Conservation (phyloP, 768 basidiomycete genomes). For the Russula sp. region DNA sequence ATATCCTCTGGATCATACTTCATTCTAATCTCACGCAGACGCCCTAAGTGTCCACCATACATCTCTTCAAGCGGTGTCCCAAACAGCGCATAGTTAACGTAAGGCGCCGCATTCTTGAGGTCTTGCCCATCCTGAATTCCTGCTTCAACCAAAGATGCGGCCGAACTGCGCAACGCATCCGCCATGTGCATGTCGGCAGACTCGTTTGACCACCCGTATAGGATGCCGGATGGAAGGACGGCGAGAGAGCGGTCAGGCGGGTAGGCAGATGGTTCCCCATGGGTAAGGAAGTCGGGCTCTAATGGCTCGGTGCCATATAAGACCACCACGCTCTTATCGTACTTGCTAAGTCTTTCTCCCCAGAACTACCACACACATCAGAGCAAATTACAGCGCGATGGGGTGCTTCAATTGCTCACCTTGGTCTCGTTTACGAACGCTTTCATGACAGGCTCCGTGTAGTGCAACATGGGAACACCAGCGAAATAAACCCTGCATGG, state of each 20-base stretch:
- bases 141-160: background rate
- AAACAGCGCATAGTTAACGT: slow-evolving; percentile 55
- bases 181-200: slow-evolving; percentile 31
- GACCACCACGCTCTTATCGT: slow-evolving; percentile 37
- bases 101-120: slow-evolving; percentile 38
- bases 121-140: slow-evolving; percentile 9
- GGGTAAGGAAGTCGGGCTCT: slow-evolving; percentile 9
- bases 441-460: slow-evolving; percentile 4
- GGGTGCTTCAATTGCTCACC: background rate
- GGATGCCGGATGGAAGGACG: slow-evolving; percentile 19
- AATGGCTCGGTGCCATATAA: slow-evolving; percentile 33
- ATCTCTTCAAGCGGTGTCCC: slow-evolving; percentile 46
- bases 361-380: slow-evolving; percentile 35
- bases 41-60: slow-evolving; percentile 45
- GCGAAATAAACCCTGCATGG: slow-evolving; percentile 16
- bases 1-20: slow-evolving; percentile 42
- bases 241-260: slow-evolving; percentile 20
- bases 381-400: background rate
- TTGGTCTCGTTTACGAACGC: slow-evolving; percentile 11
- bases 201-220: slow-evolving; percentile 39
- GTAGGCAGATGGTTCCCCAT: slow-evolving; percentile 20
- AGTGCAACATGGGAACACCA: background rate
- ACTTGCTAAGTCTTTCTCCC: slow-evolving; percentile 34
- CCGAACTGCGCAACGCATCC: background rate
- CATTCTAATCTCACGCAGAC: slow-evolving; percentile 37